Conservation (phyloP, 2,329 filamentous ascomycete genomes). For the Sarocladiaceae sp. region DNA sequence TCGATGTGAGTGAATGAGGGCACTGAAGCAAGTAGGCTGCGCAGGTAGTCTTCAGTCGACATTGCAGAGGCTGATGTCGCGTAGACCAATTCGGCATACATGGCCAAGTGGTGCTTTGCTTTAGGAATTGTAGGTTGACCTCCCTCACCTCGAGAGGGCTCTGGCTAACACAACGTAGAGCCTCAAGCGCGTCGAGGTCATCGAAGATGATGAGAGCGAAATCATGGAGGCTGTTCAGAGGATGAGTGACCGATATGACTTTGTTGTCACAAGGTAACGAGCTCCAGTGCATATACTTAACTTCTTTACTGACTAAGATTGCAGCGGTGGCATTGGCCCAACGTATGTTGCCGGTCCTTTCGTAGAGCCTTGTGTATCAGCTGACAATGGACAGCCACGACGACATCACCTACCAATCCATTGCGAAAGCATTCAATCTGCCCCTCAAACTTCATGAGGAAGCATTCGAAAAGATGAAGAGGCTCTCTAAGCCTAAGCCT, state of each 20-base stretch:
- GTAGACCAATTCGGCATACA: constrained; percentile 60
- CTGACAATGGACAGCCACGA: constrained; percentile 67
- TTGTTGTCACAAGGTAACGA: constrained; percentile 80
- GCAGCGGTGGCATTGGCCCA: constrained; percentile 84
- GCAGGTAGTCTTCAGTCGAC: neutral
- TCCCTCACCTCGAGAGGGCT: no score
- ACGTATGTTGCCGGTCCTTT: constrained; percentile 57
- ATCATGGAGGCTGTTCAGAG: constrained; percentile 83
- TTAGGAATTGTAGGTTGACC: constrained; percentile 49
- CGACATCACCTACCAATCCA: constrained; percentile 94
- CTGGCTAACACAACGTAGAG: constrained; percentile 35
- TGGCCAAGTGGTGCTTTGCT: constrained; percentile 62
- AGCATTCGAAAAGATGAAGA: constrained; percentile 79
- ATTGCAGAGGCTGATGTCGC: neutral
- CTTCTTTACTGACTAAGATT: constrained; percentile 2
- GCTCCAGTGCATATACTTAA: neutral
- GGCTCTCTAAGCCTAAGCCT: constrained; percentile 68
- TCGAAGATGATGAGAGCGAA: constrained; percentile 85
- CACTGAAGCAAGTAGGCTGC: neutral
- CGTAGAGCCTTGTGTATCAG: no score
- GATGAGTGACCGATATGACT: constrained; percentile 88
- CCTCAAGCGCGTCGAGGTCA: constrained; percentile 85
- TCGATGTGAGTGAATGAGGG: constrained; percentile 32
- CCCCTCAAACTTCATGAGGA: constrained; percentile 72
- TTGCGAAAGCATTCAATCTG: constrained; percentile 82